Evolutionary conservation across 164 flowering plant species (phyloP).

Genomic region (Piper longum): DNA sequence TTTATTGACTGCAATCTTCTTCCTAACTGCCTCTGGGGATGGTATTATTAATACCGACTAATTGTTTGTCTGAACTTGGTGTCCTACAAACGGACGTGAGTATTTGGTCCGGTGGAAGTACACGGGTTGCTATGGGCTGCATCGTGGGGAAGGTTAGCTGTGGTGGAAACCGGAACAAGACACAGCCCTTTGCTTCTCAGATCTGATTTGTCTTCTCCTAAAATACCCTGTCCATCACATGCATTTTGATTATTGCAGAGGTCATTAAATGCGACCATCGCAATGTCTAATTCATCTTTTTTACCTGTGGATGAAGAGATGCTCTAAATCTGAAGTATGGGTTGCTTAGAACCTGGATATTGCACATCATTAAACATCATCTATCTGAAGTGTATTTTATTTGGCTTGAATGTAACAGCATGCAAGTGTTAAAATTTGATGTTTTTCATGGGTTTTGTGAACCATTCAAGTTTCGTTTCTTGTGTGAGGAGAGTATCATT

Average conservation of each 20-base stretch:
- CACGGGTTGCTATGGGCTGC: neutral
- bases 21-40: too few relatives aligned
- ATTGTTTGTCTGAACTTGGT: too few relatives aligned
- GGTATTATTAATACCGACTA: too few relatives aligned
- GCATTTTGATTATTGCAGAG: neutral
- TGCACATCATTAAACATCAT: neutral
- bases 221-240: slow-evolving; percentile 4
- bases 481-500: too few relatives aligned
- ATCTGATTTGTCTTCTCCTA: slow-evolving; percentile 11
- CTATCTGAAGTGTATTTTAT: neutral
- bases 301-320: slow-evolving; percentile 17
- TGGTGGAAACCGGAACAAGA: slow-evolving; percentile 33
- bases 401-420: neutral
- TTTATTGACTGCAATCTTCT: too few relatives aligned
- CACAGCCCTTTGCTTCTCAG: slow-evolving; percentile 44
- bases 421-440: neutral
- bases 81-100: neutral
- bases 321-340: slow-evolving; percentile 15
- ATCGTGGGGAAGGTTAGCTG: slow-evolving; percentile 13
- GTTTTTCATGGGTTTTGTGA: neutral
- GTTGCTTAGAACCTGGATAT: slow-evolving; percentile 19
- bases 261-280: neutral
- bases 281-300: neutral
- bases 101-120: neutral
- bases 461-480: neutral